Evolutionary conservation across 2,329 filamentous ascomycete species (phyloP).

Genomic region (Aspergillus costaricaensis): DNA sequence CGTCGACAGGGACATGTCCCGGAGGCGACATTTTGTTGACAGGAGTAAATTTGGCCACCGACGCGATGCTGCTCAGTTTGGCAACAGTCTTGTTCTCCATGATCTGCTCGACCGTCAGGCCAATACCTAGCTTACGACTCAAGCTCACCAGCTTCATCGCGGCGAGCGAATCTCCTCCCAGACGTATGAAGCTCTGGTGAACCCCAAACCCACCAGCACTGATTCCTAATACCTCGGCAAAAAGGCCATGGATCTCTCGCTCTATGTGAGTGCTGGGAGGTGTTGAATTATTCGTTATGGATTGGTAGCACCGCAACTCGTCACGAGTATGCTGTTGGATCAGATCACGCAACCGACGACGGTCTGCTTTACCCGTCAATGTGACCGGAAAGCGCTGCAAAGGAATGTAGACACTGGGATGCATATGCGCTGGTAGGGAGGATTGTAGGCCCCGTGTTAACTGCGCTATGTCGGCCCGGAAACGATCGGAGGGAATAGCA

Average conservation of each 20-base stretch:
- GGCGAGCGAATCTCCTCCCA: conserved; percentile 34
- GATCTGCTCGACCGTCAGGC: conserved; percentile 7
- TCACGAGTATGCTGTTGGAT: background rate
- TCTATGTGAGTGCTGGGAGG: background rate
- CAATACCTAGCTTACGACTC: background rate
- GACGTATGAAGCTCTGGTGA: conserved; percentile 30
- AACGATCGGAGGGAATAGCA: background rate
- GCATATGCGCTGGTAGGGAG: conserved; percentile 7
- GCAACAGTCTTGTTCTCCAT: background rate
- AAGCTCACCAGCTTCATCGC: conserved; percentile 18
- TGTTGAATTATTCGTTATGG: background rate
- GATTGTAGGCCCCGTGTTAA: background rate
- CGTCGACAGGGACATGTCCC: too few species aligned
- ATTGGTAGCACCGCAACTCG: background rate
- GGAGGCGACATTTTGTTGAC: too few species aligned
- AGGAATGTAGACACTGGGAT: conserved; percentile 5
- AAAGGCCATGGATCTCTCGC: conserved; percentile 9
- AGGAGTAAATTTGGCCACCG: too few species aligned
- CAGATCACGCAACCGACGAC: background rate
- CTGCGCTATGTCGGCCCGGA: background rate
- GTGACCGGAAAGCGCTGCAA: conserved; percentile 3
- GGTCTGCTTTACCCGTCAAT: conserved; percentile 7
- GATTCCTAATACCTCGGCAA: conserved; percentile 19
- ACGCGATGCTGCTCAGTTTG: background rate
- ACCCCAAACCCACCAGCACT: conserved; percentile 12